Base-by-base conservation (phyloP, 805 yeast genomes). In the Hermanozyma aechmeae region DNA sequence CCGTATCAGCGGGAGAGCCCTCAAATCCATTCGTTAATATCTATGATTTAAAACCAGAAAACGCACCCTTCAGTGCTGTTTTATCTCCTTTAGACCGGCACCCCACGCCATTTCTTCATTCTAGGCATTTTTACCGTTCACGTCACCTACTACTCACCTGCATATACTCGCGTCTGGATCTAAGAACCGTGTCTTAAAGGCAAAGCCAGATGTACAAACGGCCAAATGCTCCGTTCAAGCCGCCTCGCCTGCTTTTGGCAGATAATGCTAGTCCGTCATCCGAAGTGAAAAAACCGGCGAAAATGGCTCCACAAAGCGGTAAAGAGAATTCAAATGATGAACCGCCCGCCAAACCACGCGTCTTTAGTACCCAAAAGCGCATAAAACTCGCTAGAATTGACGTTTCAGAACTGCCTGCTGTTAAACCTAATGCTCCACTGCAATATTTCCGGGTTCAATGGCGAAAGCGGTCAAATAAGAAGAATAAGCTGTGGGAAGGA, bases 401-500 rank as follows among this genome's bases (percentile, higher is more conserved):
- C 15, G 25, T 13, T 10, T 5, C 30, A 7, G 25, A 18, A 27
- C 16, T 16, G 25, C 25, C 25, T 24, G 20, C 30, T 11, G n/a
- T n/a, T 9, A 5, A 10, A 13, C 20, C 13, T n/a, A 17, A n/a
- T 8, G 11, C 15, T 19, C 9, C 15, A 4, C 5, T 17, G 7
- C 16, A 21, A 19, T 35, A 35, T 23, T 43, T 45, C 38, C 37
- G 46, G 15, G 72, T 75, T 5, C 67, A 82, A 39, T 81, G 79
- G 68, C 60, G 98, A 19, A 85, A 84, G 50, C 64, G 65, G 24
- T 62, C 89, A 0, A 64, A 58, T 18, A 84, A 81, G 54, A 85
- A 89, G 61, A 76, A 86, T 51, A 87, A 87, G 49, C 76, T 85
- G 0, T 92, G 98, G 98, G 93, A 84, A 31, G 95, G 94, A 2